These are phyloP conservation scores for Nicotiana rustica DNA, from an alignment of 305 asterid genomes.

Conservation along the genomic window DNA sequence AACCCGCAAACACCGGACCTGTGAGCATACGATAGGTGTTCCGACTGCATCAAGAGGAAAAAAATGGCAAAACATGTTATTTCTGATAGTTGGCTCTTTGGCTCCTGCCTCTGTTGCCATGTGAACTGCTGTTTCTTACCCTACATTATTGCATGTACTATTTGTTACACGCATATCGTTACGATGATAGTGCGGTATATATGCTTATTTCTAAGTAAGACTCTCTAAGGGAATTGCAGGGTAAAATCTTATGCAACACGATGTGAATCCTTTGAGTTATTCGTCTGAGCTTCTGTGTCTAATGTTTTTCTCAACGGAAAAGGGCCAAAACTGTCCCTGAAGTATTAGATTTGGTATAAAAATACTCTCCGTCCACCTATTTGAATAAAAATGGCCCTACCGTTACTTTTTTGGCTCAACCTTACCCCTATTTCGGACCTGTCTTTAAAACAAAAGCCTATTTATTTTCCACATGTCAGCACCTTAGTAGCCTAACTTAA, in stretches of 20 bases:
- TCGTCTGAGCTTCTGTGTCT: neutral
- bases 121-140: neutral
- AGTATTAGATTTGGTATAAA: too few species aligned
- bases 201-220: slow-evolving; percentile 15
- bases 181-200: neutral
- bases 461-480: too few species aligned
- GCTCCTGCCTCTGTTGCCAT: slow-evolving; percentile 2
- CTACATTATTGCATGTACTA: neutral
- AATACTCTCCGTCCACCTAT: too few species aligned
- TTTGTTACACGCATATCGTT: neutral
- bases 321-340: too few species aligned
- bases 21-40: slow-evolving; percentile 37
- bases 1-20: slow-evolving; percentile 68
- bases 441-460: too few species aligned
- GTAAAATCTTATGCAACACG: neutral
- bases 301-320: neutral
- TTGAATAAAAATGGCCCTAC: too few species aligned
- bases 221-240: neutral
- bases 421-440: too few species aligned
- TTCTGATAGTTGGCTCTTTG: neutral
- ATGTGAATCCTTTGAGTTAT: neutral
- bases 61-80: neutral
- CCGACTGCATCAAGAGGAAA: neutral
- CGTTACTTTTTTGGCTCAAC: too few species aligned
- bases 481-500: too few species aligned